Evolutionary conservation across 805 yeast species (phyloP), one percentile per base, ranked within the genome.

Genomic region (Candida easanensis): DNA sequence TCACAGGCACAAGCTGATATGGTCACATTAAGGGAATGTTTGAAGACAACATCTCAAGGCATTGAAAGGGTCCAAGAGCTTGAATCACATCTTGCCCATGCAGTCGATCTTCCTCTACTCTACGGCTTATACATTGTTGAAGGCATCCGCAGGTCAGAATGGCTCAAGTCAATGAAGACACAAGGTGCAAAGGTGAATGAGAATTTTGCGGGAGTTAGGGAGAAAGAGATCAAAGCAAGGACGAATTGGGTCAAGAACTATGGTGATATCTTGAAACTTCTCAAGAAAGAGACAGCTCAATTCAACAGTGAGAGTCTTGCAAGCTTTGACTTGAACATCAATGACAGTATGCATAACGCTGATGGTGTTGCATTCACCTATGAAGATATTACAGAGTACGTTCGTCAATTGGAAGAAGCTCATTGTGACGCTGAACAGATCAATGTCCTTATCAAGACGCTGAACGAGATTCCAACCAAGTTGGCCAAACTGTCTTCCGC

Each of bases 101-200:
- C 83, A 1, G 69, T 77, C 13, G 93, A 86, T 57, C 57, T 86
- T 21, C 95, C 95, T 0, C 57, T 84, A 11, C 62, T 84, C 1
- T 83, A 84, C 58, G 93, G 93, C 1, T 66, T 83, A n/a, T 74
- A 79, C 60, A 48, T 83, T 3, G 71, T 84, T 36, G 90, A 85
- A 50, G 70, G 66, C 35, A 64, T 82, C 39, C 68, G 88, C 39
- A 76, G 84, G 51, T 64, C 66, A 36, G 77, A 76, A 50, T 82
- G 88, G 85, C 63, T 57, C 57, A 57, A 44, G 13, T 52, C 62
- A 28, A 41, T 64, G n/a, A 54, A 58, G 28, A 22, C 39, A 11
- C 45, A 56, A 15, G 50, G 58, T 1, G 38, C 54, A 25, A 72
- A 70, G 39, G 62, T 80, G 0, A 69, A 79, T 21, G 89, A 82